phyloP scores from a whole-genome alignment of 179 eudicot genomes.

The Heliamphora pulchella region DNA sequence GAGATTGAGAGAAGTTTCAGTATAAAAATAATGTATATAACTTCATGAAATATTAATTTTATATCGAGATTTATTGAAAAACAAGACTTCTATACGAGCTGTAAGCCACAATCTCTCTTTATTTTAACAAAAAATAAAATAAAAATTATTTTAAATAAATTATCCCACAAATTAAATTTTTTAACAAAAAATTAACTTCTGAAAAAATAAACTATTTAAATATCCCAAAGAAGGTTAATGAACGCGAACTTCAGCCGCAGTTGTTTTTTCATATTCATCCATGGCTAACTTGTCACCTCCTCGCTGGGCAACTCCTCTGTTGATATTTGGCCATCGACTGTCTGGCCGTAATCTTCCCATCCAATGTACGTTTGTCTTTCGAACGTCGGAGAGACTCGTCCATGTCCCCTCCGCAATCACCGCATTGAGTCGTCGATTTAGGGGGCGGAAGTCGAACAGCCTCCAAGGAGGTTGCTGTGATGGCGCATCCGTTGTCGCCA shows the following conservation, averaged over 20 bases:
- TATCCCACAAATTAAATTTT: no score
- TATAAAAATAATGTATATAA: no score
- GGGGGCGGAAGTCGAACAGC: not conserved
- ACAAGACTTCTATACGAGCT: no score
- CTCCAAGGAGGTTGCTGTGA: constrained; percentile 24
- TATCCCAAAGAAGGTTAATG: no score
- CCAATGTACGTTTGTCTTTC: not conserved
- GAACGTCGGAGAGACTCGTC: constrained; percentile 1
- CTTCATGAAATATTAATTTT: no score
- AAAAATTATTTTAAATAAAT: no score
- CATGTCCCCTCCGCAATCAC: constrained; percentile 10
- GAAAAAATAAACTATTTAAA: no score
- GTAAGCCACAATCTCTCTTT: no score
- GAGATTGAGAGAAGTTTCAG: no score
- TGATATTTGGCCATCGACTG: constrained; percentile 5
- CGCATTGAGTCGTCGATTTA: not conserved
- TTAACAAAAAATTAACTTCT: no score
- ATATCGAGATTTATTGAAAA: no score
- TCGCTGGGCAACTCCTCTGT: constrained; percentile 10
- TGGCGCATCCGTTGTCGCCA: constrained; percentile 28
- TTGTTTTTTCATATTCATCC: not conserved
- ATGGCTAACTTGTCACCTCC: constrained; percentile 14
- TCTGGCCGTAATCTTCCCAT: not conserved
- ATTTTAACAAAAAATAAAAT: no score
- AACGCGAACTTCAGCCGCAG: not conserved